Conservation (phyloP, 305 asterid species). For the Fraxinus nigra region DNA sequence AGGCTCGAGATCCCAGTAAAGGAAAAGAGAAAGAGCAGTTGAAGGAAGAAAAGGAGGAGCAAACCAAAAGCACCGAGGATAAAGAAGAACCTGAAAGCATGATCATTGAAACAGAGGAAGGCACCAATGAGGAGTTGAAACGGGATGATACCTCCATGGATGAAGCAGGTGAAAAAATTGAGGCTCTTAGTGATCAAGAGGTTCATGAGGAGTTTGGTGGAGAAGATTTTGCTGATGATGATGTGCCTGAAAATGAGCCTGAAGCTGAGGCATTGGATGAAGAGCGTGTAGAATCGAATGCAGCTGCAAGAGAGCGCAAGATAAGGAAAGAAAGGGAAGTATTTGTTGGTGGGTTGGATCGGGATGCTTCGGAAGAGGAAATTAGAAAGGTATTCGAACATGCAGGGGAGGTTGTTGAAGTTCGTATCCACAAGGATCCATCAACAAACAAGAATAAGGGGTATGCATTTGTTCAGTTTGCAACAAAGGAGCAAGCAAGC, state of each 20-base stretch:
- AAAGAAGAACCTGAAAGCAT: conserved; percentile 26
- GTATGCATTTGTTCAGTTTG: conserved; percentile 65
- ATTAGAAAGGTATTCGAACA: conserved; percentile 53
- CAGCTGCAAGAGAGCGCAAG: conserved; percentile 53
- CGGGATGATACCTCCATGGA: conserved; percentile 38
- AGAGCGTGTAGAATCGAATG: conserved; percentile 48
- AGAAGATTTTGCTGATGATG: conserved; percentile 41
- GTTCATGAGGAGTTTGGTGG: conserved; percentile 38
- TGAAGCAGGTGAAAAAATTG: conserved; percentile 46
- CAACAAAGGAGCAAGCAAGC: conserved; percentile 55
- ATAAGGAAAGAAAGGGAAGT: conserved; percentile 61
- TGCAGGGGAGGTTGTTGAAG: conserved; percentile 63
- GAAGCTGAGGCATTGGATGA: conserved; percentile 46
- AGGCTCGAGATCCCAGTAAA: conserved; percentile 26
- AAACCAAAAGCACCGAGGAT: conserved; percentile 17
- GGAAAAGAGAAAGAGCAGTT: conserved; percentile 24
- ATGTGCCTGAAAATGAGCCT: conserved; percentile 34
- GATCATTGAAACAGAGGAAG: conserved; percentile 32
- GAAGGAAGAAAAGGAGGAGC: conserved; percentile 24
- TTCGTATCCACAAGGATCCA: conserved; percentile 53
- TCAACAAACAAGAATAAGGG: conserved; percentile 64
- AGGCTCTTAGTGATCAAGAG: conserved; percentile 47
- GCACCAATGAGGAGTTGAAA: conserved; percentile 32
- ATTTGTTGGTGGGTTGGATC: conserved; percentile 69
- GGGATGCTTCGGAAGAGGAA: conserved; percentile 58